These are phyloP conservation scores for Adansonia grandidieri DNA, from an alignment of 441 rosid species.

Conservation along the genomic window DNA sequence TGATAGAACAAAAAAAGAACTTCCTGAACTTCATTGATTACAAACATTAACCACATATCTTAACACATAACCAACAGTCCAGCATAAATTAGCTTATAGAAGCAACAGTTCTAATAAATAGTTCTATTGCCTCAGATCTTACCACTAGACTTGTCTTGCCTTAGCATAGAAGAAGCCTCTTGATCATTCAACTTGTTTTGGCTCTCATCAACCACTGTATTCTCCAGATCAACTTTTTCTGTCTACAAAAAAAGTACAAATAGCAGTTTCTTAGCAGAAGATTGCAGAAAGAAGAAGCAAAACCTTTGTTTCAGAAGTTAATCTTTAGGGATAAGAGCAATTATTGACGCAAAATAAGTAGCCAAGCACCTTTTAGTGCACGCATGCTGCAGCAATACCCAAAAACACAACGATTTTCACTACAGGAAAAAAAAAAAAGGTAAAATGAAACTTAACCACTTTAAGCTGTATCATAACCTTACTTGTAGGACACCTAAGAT, in stretches of 20 bases:
- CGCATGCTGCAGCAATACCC: not conserved
- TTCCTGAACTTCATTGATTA: not conserved
- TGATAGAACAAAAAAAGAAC: constrained; percentile 4
- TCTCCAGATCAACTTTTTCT: constrained; percentile 96
- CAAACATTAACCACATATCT: not conserved
- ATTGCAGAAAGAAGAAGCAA: not conserved
- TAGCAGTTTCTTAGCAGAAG: constrained; percentile 35
- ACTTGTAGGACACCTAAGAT: not conserved
- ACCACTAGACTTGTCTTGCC: constrained; percentile 84
- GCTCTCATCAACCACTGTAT: constrained; percentile 97
- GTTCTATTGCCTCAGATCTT: constrained; percentile 35
- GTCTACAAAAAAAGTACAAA: constrained; percentile 55
- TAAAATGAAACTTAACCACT: not conserved
- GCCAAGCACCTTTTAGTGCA: not conserved
- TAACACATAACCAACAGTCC: not conserved
- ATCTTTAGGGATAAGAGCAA: not conserved
- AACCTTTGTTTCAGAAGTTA: constrained; percentile 13
- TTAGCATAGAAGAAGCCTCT: constrained; percentile 47
- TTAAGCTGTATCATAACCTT: constrained; percentile 19
- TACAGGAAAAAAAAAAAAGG: not conserved
- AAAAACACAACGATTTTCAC: not conserved
- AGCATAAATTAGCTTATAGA: not conserved
- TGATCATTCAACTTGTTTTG: constrained; percentile 66
- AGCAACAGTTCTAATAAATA: constrained; percentile 6
- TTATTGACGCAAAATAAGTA: not conserved